A percentile compares a stretch with the other conserved stretches of the same genome.
phyloP scores from a whole-genome alignment of 352 stramenopile species.

The Phytophthora foliorum region DNA sequence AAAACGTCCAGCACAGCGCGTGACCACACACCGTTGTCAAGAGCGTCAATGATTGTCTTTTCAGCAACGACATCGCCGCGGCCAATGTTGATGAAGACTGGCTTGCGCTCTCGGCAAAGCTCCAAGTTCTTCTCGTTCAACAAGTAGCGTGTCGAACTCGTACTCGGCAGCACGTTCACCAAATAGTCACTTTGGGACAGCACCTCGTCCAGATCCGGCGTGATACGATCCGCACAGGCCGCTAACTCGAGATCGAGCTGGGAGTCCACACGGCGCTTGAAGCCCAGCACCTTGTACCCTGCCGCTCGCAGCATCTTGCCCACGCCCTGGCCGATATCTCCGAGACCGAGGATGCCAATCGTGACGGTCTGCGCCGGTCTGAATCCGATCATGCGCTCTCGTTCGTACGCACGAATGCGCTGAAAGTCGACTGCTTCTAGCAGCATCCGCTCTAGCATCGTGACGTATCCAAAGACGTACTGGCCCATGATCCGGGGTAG shows the following conservation, averaged over 20 bases:
- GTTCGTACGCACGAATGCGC: conserved; percentile 45
- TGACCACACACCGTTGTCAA: conserved; percentile 69
- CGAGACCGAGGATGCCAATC: conserved; percentile 64
- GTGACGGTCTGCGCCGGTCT: conserved; percentile 59
- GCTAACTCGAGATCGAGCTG: conserved; percentile 15
- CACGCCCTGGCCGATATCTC: conserved; percentile 72
- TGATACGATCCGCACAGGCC: conserved; percentile 49
- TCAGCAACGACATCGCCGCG: conserved; percentile 86
- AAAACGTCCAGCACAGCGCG: conserved; percentile 69
- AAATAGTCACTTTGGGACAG: conserved; percentile 76
- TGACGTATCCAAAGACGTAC: conserved; percentile 71
- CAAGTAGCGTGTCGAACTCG: conserved; percentile 71
- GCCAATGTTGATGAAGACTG: conserved; percentile 92
- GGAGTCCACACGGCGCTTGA: conserved; percentile 58
- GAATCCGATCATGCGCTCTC: conserved; percentile 50
- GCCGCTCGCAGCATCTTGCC: conserved; percentile 54
- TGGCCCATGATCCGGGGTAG: conserved; percentile 64
- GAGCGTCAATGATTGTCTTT: conserved; percentile 58
- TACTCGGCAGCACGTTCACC: conserved; percentile 90
- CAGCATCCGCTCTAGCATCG: conserved; percentile 73
- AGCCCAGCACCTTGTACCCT: conserved; percentile 75
- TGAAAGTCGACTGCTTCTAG: conserved; percentile 58
- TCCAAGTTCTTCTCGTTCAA: conserved; percentile 63
- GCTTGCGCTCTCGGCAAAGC: conserved; percentile 58
- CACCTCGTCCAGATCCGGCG: conserved; percentile 58